Evolutionary conservation across 2,329 filamentous ascomycete species (phyloP).

Genomic region (Ascochyta viciae-villosae): DNA sequence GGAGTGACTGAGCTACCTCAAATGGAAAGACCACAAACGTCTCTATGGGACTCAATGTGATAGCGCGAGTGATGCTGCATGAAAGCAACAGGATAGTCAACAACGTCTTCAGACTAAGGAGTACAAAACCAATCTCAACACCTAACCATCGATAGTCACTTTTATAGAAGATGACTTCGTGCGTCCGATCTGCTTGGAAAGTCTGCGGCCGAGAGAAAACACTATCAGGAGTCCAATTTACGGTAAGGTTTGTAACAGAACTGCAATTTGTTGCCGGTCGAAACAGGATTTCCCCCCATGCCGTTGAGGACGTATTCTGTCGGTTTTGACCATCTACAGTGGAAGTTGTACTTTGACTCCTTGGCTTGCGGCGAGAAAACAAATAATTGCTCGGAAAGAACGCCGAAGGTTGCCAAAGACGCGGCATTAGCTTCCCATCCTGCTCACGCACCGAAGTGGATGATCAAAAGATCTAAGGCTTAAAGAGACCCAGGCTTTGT

Average conservation of each 20-base stretch:
- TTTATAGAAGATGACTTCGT: constrained; percentile 12
- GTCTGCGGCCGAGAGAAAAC: constrained; percentile 2
- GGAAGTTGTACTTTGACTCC: background rate
- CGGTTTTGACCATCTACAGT: constrained; percentile 2
- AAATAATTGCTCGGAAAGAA: constrained; percentile 3
- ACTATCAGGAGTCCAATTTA: background rate
- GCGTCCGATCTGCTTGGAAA: constrained; percentile 1
- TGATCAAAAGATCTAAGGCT: constrained; percentile 1
- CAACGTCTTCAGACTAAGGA: constrained; percentile 1
- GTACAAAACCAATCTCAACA: constrained; percentile 1
- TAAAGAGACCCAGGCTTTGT: constrained; percentile 1
- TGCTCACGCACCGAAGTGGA: constrained; percentile 2
- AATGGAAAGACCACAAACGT: constrained; percentile 6
- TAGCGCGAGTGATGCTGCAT: background rate
- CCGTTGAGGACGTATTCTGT: constrained; percentile 6
- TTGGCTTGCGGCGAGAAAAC: background rate
- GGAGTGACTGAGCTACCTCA: background rate
- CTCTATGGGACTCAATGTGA: constrained; percentile 1
- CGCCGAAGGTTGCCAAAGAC: background rate
- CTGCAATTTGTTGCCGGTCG: constrained; percentile 5
- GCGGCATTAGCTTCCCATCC: constrained; percentile 7
- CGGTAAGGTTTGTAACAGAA: constrained; percentile 5
- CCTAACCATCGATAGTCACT: constrained; percentile 8
- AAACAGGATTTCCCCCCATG: constrained; percentile 4
- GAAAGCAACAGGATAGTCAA: constrained; percentile 1